Base-by-base conservation (phyloP, 345 rosid genomes). In the Eutrema heterophyllum region DNA sequence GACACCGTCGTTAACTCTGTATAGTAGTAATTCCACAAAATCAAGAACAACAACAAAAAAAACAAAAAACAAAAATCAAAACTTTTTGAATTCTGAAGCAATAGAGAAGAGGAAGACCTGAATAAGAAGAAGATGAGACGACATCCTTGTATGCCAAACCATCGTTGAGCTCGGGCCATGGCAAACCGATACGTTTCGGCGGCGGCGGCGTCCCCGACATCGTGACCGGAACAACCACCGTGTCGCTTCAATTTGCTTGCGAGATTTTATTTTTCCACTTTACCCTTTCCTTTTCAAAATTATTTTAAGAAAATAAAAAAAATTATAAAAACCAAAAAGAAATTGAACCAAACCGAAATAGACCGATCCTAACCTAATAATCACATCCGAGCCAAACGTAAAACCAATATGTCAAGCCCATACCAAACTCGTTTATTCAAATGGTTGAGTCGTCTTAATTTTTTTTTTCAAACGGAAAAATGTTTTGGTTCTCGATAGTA, bases 111-210 rank as follows among this genome's bases (percentile, higher is more conserved):
- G 39, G 18, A 41, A 11, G 67, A 88, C 96, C 90, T 71, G 89
- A 87, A 33, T 83, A 88, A 60, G 85, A 78, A 68, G 84, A 39
- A 4, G 24, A 21, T 21, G 84, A 56, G 66, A 86, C 79, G 64
- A 67, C 68, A 74, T 90, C 98, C 67, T 73, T 82, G 80, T 93
- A 93, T 63, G 49, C 53, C 73, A 93, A 73, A 60, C 97, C 96
- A 48, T 87, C 88, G 80, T 93, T 93, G 72, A 87, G 79, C 40
- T 88, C 91, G 0, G 92, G 97, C 96, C 96, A 90, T 1, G 87
- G 89, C 54, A 73, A 24, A 49, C 98, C 98, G 54, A 88, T 80
- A 21, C 54, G 66, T 49, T 64, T 75, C 43, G 13, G 62, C 18
- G 55, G 64, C 64, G 73, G 65, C 43, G 75, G 38, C 49, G 7